phyloP scores from a whole-genome alignment of 1,139 yeast genomes.

The Kurtzmaniella natalensis region DNA sequence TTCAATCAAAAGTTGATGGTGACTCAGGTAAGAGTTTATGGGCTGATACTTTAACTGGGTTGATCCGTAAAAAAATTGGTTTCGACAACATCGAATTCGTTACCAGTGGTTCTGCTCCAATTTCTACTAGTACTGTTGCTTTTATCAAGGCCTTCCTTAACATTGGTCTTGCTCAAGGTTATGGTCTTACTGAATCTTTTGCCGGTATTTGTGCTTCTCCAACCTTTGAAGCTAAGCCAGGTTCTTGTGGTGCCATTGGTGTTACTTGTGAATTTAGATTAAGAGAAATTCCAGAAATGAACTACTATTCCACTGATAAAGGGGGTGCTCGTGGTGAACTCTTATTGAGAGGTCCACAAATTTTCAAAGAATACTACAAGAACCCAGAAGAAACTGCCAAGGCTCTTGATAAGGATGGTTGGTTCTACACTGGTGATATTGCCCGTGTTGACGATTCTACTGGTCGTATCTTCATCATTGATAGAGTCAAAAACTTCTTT shows the following conservation, averaged over 20 bases:
- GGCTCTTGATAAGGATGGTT: slow-evolving; percentile 36
- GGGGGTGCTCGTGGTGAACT: slow-evolving; percentile 54
- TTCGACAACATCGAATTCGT: slow-evolving; percentile 43
- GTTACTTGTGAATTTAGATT: slow-evolving; percentile 54
- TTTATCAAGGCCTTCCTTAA: slow-evolving; percentile 62
- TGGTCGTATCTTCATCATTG: slow-evolving; percentile 61
- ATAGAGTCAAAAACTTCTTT: slow-evolving; percentile 77
- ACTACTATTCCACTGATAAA: slow-evolving; percentile 43
- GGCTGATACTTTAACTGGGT: slow-evolving; percentile 23
- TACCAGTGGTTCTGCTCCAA: slow-evolving; percentile 73
- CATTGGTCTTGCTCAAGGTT: slow-evolving; percentile 63
- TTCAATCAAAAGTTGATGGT: slow-evolving; percentile 27
- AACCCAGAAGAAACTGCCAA: slow-evolving; percentile 35
- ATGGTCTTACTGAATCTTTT: slow-evolving; percentile 73
- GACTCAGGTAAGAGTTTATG: slow-evolving; percentile 25
- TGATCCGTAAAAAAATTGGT: slow-evolving; percentile 51
- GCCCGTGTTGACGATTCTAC: slow-evolving; percentile 46
- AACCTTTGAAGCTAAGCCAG: slow-evolving; percentile 44
- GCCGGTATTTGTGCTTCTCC: slow-evolving; percentile 53
- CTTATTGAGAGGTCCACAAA: slow-evolving; percentile 63
- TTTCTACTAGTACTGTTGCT: slow-evolving; percentile 53
- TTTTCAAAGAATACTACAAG: slow-evolving; percentile 57
- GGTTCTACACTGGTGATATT: slow-evolving; percentile 78
- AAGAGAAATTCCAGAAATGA: slow-evolving; percentile 65
- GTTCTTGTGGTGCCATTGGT: slow-evolving; percentile 61